phyloP scores from a whole-genome alignment of 805 yeast species.

The Sugiyamaella floridensis region DNA sequence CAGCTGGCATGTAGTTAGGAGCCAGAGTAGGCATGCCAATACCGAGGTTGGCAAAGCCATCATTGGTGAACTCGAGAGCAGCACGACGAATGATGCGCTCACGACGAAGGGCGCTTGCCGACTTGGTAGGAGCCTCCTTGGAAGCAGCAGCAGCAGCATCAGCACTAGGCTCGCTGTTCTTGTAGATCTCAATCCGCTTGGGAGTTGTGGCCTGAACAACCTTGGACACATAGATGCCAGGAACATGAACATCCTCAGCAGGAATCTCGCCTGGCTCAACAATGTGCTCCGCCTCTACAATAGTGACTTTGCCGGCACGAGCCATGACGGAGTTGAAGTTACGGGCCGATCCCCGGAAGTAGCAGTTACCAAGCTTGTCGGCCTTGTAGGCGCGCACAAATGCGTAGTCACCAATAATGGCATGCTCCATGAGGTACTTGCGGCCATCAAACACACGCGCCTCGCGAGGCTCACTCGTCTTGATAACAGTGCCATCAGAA shows the following conservation, averaged over 20 bases:
- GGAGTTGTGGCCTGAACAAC: constrained; percentile 36
- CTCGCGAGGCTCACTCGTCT: constrained; percentile 34
- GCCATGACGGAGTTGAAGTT: constrained; percentile 40
- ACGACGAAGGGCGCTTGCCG: constrained; percentile 23
- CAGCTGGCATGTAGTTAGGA: constrained; percentile 32
- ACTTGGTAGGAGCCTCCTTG: constrained; percentile 7
- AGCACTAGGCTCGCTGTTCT: constrained; percentile 17
- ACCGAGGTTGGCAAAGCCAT: constrained; percentile 36
- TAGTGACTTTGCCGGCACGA: constrained; percentile 36
- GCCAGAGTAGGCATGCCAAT: constrained; percentile 42
- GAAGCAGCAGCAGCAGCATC: constrained; percentile 4
- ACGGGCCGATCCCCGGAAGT: constrained; percentile 39
- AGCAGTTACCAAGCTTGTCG: constrained; percentile 39
- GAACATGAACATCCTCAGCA: constrained; percentile 40
- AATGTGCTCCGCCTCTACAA: constrained; percentile 43
- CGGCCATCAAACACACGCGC: constrained; percentile 35
- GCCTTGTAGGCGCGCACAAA: constrained; percentile 38
- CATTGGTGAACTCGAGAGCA: constrained; percentile 36
- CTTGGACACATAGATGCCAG: constrained; percentile 35
- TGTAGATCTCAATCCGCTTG: constrained; percentile 37
- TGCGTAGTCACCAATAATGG: constrained; percentile 39
- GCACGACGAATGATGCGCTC: constrained; percentile 36
- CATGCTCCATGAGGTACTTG: constrained; percentile 34
- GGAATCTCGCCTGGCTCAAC: constrained; percentile 39
- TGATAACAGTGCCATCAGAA: constrained; percentile 29